Base-by-base conservation (phyloP, 2,329 filamentous ascomycete species). In the Fusarium sp. region DNA sequence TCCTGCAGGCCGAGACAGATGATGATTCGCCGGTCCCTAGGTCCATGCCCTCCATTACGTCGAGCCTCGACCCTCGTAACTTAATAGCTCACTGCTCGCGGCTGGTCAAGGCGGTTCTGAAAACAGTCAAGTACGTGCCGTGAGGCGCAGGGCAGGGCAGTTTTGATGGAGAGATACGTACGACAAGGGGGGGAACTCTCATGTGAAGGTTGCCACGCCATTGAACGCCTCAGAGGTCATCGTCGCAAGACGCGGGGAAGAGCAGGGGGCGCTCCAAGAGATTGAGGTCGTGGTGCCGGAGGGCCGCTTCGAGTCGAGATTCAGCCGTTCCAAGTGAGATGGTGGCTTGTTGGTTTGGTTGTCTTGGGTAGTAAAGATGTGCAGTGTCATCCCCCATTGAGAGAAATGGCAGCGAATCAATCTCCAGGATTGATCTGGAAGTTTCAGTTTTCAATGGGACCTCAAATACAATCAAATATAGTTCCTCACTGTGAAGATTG, bases 181-280 rank as follows among this genome's bases (percentile, higher is more conserved):
- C 59, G 61, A 63, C 55, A 55, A 51, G 38, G 48, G 54, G 54
- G 57, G 51, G 39, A 53, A 48, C 20, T 24, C 16, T 45, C 50
- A 24, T 67, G 35, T 39, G 41, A 57, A 45, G 51, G 54, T 61
- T 61, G 71, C 61, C 53, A 73, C 48, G 61, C 66, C 56, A 71
- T 55, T 24, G 58, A 53, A 71, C 58, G 66, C 70, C 71, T 54
- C 66, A 73, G 61, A 71, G 18, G 61, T 73, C 70, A 71, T 64
- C 55, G 45, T 71, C 48, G 39, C 56, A 56, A 20, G 26, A n/a
- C n/a, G 33, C 28, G 18, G 39, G 18, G 51, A 22, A 22, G 50
- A 60, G 56, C 61, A 47, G 33, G 62, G 53, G 51, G 47, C 22
- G 41, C 26, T 24, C 42, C 47, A 66, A 35, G 36, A 50, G 33